Conservation (phyloP, 1,284 basidiomycete species). For the Rhizopogon parksii region DNA sequence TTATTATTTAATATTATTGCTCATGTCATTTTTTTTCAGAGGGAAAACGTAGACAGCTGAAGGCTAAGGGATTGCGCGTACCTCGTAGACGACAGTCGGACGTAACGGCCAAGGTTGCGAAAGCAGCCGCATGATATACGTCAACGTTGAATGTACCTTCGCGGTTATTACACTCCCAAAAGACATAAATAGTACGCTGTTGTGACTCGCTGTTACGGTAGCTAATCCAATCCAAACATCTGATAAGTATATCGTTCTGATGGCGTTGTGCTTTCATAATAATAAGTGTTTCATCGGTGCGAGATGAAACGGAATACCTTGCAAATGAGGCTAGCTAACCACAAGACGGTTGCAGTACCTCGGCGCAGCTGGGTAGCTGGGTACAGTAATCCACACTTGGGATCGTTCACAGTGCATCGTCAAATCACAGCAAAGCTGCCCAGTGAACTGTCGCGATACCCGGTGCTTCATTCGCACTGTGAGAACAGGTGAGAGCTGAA, state of each 20-base stretch:
- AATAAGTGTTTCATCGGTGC: neutral
- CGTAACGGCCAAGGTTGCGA: conserved; percentile 5
- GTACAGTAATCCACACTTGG: too few species aligned
- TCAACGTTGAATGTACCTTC: neutral
- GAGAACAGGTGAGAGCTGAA: too few species aligned
- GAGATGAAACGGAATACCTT: too few species aligned
- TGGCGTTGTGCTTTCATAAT: neutral
- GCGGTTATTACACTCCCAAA: neutral
- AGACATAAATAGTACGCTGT: neutral
- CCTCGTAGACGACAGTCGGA: conserved; percentile 35
- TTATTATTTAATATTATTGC: conserved; percentile 11
- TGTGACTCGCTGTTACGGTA: neutral
- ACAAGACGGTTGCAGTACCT: neutral
- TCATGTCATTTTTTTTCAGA: conserved; percentile 35
- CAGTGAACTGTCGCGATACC: too few species aligned
- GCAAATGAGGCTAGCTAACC: neutral
- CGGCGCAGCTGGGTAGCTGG: neutral
- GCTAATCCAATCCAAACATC: neutral
- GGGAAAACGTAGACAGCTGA: conserved; percentile 64
- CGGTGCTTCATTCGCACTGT: too few species aligned
- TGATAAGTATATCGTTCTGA: neutral
- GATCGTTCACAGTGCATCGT: too few species aligned
- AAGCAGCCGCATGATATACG: conserved; percentile 1
- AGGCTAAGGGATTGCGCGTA: conserved; percentile 65
- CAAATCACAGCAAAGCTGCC: too few species aligned